A percentile compares a stretch with the other conserved stretches of the same genome.
Evolutionary conservation across 495 filamentous ascomycete species (phyloP).

Genomic region (Neurospora sp.): DNA sequence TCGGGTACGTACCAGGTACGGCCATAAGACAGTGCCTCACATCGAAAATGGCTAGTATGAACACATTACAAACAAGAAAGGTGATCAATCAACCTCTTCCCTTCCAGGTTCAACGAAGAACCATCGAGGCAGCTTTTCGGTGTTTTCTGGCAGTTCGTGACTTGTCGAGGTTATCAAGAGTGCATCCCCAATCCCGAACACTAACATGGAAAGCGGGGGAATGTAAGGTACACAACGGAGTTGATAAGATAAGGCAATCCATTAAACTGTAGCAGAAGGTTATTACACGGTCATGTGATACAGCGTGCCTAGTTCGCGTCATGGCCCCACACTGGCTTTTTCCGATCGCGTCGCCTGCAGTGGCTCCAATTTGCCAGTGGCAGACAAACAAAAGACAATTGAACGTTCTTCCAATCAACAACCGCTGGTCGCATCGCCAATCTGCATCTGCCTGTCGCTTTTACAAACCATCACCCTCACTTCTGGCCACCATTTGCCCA

Average conservation of each 20-base stretch:
- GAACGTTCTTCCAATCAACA: neutral
- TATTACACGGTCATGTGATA: slow-evolving; percentile 14
- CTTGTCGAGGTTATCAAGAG: neutral
- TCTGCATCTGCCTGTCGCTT: neutral
- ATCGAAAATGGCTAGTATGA: neutral
- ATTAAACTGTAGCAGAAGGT: neutral
- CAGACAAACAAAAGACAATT: neutral
- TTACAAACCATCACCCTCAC: neutral
- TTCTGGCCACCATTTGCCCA: slow-evolving; percentile 7
- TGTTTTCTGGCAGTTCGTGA: neutral
- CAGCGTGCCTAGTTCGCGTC: slow-evolving; percentile 21
- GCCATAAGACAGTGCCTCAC: neutral
- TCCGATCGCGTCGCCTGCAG: slow-evolving; percentile 12
- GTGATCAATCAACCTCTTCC: neutral
- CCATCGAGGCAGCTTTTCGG: neutral
- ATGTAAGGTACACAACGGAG: neutral
- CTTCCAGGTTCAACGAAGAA: neutral
- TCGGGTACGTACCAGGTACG: neutral
- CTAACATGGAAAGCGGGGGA: neutral
- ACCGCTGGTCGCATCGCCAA: neutral
- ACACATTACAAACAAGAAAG: neutral
- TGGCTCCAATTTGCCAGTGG: neutral
- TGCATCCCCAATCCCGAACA: neutral
- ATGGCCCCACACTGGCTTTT: slow-evolving; percentile 8
- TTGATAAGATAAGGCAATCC: neutral